phyloP scores from a whole-genome alignment of 352 stramenopile genomes.

The Elongisporangium senticosum region DNA sequence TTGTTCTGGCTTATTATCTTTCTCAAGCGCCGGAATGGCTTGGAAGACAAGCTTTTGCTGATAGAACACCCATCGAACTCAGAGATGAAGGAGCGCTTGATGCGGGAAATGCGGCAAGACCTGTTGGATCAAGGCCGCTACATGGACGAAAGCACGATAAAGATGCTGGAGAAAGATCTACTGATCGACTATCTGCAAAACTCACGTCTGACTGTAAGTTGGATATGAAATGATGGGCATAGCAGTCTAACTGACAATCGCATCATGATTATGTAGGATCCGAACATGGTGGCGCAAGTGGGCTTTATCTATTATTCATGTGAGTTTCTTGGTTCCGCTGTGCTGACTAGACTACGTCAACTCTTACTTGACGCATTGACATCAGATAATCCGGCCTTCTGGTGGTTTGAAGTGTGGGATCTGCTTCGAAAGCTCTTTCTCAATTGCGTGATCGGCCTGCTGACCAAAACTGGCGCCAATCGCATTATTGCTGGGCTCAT shows the following conservation, averaged over 20 bases:
- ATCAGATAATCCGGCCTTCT: constrained; percentile 54
- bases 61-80: constrained; percentile 29
- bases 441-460: constrained; percentile 57
- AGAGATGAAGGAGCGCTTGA: constrained; percentile 35
- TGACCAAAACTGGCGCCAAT: constrained; percentile 60
- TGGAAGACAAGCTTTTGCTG: constrained; percentile 45
- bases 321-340: neutral
- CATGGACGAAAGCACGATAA: constrained; percentile 39
- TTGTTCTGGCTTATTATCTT: constrained; percentile 67
- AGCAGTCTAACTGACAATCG: neutral
- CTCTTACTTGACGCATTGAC: neutral
- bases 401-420: constrained; percentile 80
- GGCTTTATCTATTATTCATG: constrained; percentile 80
- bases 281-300: constrained; percentile 67
- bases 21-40: constrained; percentile 36
- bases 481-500: constrained; percentile 65
- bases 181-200: constrained; percentile 50
- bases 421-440: constrained; percentile 65
- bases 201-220: constrained; percentile 41
- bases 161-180: constrained; percentile 43
- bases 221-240: neutral
- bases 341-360: neutral
- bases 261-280: constrained; percentile 26
- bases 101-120: constrained; percentile 45
- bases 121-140: constrained; percentile 30